Conservation (phyloP, 345 rosid species). For the Dipteronia dyeriana region DNA sequence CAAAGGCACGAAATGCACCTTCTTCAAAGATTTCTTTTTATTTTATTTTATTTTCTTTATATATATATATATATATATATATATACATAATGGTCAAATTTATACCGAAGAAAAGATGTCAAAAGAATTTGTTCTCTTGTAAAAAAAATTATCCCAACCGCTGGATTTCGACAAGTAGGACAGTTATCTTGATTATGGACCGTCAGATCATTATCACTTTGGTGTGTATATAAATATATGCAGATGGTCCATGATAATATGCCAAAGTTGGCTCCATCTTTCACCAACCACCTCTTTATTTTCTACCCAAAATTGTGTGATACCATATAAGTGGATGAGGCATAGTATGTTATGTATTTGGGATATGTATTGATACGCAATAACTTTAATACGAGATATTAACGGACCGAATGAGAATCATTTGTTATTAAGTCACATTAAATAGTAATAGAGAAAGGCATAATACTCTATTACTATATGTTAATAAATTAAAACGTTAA, state of each 20-base stretch:
- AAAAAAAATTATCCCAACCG: constrained; percentile 18
- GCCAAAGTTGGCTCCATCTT: background rate
- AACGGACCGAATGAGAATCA: too few relatives aligned
- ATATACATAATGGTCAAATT: background rate
- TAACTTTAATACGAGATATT: too few relatives aligned
- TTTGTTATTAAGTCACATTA: too few relatives aligned
- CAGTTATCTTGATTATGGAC: background rate
- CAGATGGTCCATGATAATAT: background rate
- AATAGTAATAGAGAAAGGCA: too few relatives aligned
- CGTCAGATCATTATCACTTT: background rate
- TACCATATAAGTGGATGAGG: too few relatives aligned
- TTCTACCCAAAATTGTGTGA: background rate
- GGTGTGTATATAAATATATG: background rate
- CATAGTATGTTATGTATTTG: too few relatives aligned
- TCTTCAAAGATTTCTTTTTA: background rate
- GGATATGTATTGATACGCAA: too few relatives aligned
- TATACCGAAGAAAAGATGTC: constrained; percentile 7
- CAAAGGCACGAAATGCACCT: background rate
- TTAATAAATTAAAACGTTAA: too few relatives aligned
- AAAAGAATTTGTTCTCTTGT: constrained; percentile 14
- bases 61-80: background rate
- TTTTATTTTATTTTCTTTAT: too few relatives aligned
- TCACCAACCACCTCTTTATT: background rate
- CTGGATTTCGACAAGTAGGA: constrained; percentile 4
- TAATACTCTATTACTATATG: too few relatives aligned